These are phyloP conservation scores for Aureobasidium leucospermi DNA, from an alignment of 2,329 filamentous ascomycete species.

Conservation along the genomic window DNA sequence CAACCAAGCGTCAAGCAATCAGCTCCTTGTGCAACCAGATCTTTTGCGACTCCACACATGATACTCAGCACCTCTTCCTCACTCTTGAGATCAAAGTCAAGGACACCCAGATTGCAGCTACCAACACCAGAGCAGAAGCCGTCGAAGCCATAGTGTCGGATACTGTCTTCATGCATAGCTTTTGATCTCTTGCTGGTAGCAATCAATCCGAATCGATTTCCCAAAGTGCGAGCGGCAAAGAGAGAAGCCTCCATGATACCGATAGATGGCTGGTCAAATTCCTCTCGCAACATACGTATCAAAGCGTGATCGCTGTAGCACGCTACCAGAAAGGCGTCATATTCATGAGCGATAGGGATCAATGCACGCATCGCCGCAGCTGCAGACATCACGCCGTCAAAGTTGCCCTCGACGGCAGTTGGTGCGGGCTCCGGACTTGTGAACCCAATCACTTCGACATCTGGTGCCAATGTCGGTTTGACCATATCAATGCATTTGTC, in stretches of 20 bases:
- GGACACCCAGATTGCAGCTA: slow-evolving; percentile 36
- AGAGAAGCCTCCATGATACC: slow-evolving; percentile 47
- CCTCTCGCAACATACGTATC: slow-evolving; percentile 40
- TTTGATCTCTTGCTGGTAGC: slow-evolving; percentile 35
- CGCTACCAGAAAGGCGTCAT: slow-evolving; percentile 43
- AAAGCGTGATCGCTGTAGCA: slow-evolving; percentile 45
- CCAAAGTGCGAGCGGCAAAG: slow-evolving; percentile 44
- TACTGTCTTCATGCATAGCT: slow-evolving; percentile 34
- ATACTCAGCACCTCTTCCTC: slow-evolving; percentile 32
- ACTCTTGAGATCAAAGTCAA: slow-evolving; percentile 38
- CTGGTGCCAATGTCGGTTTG: slow-evolving; percentile 36
- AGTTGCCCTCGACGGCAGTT: slow-evolving; percentile 44
- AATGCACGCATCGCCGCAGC: slow-evolving; percentile 42
- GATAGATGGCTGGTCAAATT: slow-evolving; percentile 37
- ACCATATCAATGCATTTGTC: slow-evolving; percentile 40
- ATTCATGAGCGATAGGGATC: slow-evolving; percentile 35
- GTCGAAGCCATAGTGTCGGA: slow-evolving; percentile 36
- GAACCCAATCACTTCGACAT: slow-evolving; percentile 44
- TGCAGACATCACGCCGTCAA: slow-evolving; percentile 45
- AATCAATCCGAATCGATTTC: slow-evolving; percentile 39
- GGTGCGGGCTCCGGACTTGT: slow-evolving; percentile 44
- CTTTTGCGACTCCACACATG: slow-evolving; percentile 33
- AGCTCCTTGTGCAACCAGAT: slow-evolving; percentile 35
- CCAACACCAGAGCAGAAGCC: slow-evolving; percentile 38
- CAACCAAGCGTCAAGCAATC: slow-evolving; percentile 41